phyloP scores from a whole-genome alignment of 495 filamentous ascomycete species.

The Bacidia rubella region DNA sequence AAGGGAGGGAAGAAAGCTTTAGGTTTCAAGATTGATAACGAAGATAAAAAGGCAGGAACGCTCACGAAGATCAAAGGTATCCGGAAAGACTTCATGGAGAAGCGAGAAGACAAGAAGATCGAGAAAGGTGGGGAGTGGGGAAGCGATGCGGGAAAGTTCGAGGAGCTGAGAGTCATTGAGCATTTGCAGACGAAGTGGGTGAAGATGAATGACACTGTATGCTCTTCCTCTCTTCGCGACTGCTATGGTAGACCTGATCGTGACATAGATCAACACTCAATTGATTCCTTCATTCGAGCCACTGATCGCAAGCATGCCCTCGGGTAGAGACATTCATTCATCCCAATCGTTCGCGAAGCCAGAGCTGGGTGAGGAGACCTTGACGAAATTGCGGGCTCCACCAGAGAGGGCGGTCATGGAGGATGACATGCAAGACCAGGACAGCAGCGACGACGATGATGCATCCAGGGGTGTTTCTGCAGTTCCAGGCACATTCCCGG shows the following conservation, averaged over 20 bases:
- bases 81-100: slow-evolving; percentile 58
- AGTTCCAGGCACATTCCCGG: slow-evolving; percentile 32
- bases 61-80: slow-evolving; percentile 47
- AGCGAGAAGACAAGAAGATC: slow-evolving; percentile 51
- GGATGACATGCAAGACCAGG: slow-evolving; percentile 11
- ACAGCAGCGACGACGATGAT: slow-evolving; percentile 22
- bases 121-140: slow-evolving; percentile 65
- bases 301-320: slow-evolving; percentile 64
- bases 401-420: slow-evolving; percentile 27
- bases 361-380: slow-evolving; percentile 38
- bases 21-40: slow-evolving; percentile 31
- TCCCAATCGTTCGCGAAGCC: slow-evolving; percentile 46
- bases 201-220: slow-evolving; percentile 82
- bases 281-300: slow-evolving; percentile 53
- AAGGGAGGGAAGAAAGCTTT: slow-evolving; percentile 56
- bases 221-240: slow-evolving; percentile 19
- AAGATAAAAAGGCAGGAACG: slow-evolving; percentile 29
- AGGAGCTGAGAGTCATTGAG: slow-evolving; percentile 75
- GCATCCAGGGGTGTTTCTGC: slow-evolving; percentile 32
- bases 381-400: slow-evolving; percentile 36
- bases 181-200: slow-evolving; percentile 83
- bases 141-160: slow-evolving; percentile 65
- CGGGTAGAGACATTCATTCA: slow-evolving; percentile 72
- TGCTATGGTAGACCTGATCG: background rate
- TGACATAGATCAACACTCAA: slow-evolving; percentile 64